Evolutionary conservation across 805 yeast species (phyloP).

Genomic region (Cyberlindnera veronae): DNA sequence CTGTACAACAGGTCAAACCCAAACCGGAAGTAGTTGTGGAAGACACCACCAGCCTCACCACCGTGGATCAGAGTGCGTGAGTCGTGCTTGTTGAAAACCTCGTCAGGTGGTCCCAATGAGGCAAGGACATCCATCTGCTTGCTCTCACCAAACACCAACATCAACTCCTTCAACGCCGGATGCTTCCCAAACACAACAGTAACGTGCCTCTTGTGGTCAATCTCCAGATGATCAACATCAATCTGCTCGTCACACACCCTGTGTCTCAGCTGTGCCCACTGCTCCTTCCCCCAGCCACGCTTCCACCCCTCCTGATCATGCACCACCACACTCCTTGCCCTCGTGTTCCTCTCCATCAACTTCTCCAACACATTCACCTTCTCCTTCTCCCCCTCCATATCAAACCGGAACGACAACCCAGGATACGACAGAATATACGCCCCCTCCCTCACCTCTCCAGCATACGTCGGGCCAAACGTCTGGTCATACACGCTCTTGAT

Average conservation of each 20-base stretch:
- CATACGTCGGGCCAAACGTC: slow-evolving; percentile 60
- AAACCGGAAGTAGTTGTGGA: slow-evolving; percentile 53
- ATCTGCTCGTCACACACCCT: slow-evolving; percentile 1
- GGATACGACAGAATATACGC: slow-evolving; percentile 45
- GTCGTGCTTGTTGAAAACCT: slow-evolving; percentile 43
- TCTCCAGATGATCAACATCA: slow-evolving; percentile 13
- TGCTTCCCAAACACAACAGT: slow-evolving; percentile 21
- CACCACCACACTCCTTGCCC: slow-evolving; percentile 11
- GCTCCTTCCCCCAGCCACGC: background rate
- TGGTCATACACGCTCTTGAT: slow-evolving; percentile 50
- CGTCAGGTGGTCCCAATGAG: slow-evolving; percentile 56
- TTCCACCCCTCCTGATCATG: slow-evolving; percentile 11
- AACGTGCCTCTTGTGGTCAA: slow-evolving; percentile 1
- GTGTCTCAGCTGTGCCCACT: too few relatives aligned
- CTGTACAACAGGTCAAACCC: slow-evolving; percentile 53
- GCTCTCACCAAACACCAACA: slow-evolving; percentile 38
- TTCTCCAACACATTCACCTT: slow-evolving; percentile 16
- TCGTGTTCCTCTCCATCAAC: slow-evolving; percentile 11
- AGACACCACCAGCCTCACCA: slow-evolving; percentile 24
- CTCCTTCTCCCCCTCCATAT: slow-evolving; percentile 7
- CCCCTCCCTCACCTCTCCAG: slow-evolving; percentile 38
- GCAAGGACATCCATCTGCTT: slow-evolving; percentile 47
- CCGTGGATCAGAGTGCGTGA: slow-evolving; percentile 39
- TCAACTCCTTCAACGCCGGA: slow-evolving; percentile 20
- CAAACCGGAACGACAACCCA: slow-evolving; percentile 52